Evolutionary conservation across 1,284 basidiomycete genomes (phyloP), one percentile per base, ranked within the genome.

Genomic region (Microbotryum lychnidis-dioicae): DNA sequence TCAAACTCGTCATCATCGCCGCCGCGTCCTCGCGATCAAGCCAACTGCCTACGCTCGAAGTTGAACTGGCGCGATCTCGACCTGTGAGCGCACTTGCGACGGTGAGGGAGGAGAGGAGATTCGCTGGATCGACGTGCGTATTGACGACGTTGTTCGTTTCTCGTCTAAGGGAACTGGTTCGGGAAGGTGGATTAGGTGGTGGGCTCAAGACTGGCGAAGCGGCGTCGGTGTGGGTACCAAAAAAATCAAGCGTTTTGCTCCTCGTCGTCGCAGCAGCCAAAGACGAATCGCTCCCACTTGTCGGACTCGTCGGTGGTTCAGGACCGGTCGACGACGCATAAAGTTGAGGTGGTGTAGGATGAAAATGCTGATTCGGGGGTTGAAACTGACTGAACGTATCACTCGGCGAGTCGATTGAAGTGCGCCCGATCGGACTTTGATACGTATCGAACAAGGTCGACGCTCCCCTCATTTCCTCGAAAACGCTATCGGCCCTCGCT

Each of bases 221-320:
- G 23, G 42, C 25, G 23, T 27, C 16, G 48, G 29, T 25, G 54
- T 60, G 29, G 44, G 60, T 53, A 16, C 58, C 66, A 50, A 68
- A 68, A 29, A 68, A 68, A 4, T 59, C 61, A 8, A 59, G 50
- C 20, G 66, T 68, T 54, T 68, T 68, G 54, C 57, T 64, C 20
- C 58, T 50, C 42, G 44, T n/a, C 25, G 37, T 48, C 12, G 23
- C 27, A n/a, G 6, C 18, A 4, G 37, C 9, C 54, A 44, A 29
- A 7, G 49, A 29, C 18, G 49, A 12, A n/a, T 56, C n/a, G 18
- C 18, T 54, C 52, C 29, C 27, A 60, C 48, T 59, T 53, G 37
- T 21, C 23, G 9, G 37, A 6, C 2, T 33, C 47, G 21, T 33
- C 29, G 37, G 10, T n/a, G 47, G 10, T 16, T 23, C 14, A 18